Conservation (phyloP, 768 basidiomycete genomes). For the Galerina sulciceps region DNA sequence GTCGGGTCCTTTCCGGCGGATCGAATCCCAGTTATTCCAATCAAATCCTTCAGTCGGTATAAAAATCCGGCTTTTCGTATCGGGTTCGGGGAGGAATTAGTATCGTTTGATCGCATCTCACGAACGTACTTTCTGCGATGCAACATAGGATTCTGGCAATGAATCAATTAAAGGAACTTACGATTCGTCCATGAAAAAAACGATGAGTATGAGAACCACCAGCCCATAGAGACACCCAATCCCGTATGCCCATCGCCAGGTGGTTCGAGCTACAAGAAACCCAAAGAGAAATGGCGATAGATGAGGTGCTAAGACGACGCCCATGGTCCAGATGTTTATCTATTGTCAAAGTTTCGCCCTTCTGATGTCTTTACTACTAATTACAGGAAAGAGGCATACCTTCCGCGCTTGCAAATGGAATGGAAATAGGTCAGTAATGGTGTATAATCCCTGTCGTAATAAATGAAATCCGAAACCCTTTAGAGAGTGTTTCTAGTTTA, state of each 20-base stretch:
- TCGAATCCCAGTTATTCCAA: constrained; percentile 65
- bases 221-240: constrained; percentile 63
- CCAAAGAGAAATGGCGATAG: constrained; percentile 70
- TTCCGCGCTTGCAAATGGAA: constrained; percentile 73
- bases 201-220: constrained; percentile 58
- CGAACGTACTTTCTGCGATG: constrained; percentile 66
- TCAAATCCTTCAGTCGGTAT: constrained; percentile 58
- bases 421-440: constrained; percentile 67
- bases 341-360: constrained; percentile 19
- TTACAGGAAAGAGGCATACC: constrained; percentile 32
- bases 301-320: constrained; percentile 69
- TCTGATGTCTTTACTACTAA: not conserved
- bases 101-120: constrained; percentile 34
- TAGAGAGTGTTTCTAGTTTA: constrained; percentile 26
- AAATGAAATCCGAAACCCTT: not conserved
- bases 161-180: constrained; percentile 21
- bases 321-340: constrained; percentile 77
- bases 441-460: constrained; percentile 51
- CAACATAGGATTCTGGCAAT: not conserved
- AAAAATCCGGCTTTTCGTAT: constrained; percentile 40
- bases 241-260: constrained; percentile 71
- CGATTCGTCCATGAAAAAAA: constrained; percentile 71
- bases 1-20: constrained; percentile 60
- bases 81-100: constrained; percentile 50
- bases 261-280: constrained; percentile 63